phyloP scores from a whole-genome alignment of 305 asterid species.

The Fraxinus velutina region DNA sequence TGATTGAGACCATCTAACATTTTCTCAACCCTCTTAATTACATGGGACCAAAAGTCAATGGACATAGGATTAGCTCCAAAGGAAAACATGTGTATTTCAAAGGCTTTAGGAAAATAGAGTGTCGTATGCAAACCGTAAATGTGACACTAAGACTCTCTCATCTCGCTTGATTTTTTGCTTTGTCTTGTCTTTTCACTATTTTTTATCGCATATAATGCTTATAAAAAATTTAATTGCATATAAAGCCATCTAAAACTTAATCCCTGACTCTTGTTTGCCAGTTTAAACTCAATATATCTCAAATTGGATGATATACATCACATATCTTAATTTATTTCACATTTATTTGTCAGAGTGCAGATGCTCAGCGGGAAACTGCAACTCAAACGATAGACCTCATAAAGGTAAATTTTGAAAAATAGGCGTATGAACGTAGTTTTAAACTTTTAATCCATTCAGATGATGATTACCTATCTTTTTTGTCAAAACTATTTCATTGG shows the following conservation, averaged over 20 bases:
- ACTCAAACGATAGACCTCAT: constrained; percentile 94
- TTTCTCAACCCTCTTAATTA: background rate
- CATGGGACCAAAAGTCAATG: background rate
- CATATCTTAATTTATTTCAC: background rate
- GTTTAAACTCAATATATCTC: constrained; percentile 2
- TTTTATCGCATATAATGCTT: background rate
- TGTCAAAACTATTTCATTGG: constrained; percentile 11
- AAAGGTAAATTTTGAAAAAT: constrained; percentile 47
- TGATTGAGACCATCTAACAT: background rate
- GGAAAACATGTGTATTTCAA: background rate
- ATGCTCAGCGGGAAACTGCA: constrained; percentile 95
- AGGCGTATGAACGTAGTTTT: background rate
- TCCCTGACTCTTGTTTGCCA: constrained; percentile 8
- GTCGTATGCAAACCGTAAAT: background rate
- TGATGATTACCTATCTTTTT: constrained; percentile 8
- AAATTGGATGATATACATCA: constrained; percentile 9
- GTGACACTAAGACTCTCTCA: background rate
- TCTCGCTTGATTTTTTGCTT: background rate
- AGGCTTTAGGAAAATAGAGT: background rate
- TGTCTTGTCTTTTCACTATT: background rate
- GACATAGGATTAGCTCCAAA: background rate
- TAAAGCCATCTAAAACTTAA: constrained; percentile 11
- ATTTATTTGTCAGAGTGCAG: constrained; percentile 71
- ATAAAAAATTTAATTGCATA: background rate
- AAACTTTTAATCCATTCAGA: constrained; percentile 2